Evolutionary conservation across 768 basidiomycete genomes (phyloP).

Genomic region (Tephrocybe sp.): DNA sequence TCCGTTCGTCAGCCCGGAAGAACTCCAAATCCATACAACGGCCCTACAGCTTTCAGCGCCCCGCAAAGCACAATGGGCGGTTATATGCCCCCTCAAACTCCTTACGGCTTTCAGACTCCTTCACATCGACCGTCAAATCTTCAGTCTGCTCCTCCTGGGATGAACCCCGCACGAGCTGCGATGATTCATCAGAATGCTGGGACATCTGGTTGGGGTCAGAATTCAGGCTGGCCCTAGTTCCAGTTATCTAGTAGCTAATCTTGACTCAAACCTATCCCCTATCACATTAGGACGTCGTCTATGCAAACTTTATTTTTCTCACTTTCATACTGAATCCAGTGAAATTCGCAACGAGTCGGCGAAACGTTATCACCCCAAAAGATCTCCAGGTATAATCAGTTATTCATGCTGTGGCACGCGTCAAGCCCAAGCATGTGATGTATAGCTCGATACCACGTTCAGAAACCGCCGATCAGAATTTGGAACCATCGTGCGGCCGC

Average conservation of each 20-base stretch:
- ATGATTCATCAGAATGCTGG: constrained; percentile 50
- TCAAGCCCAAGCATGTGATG: too few relatives aligned
- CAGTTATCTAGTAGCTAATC: neutral
- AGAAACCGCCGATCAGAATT: too few relatives aligned
- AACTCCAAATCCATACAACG: constrained; percentile 80
- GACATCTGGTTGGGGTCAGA: constrained; percentile 23
- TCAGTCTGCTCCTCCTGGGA: constrained; percentile 50
- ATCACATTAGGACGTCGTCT: too few relatives aligned
- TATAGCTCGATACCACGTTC: too few relatives aligned
- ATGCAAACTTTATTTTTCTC: too few relatives aligned
- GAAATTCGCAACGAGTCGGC: too few relatives aligned
- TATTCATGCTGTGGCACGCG: too few relatives aligned
- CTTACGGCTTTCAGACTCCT: constrained; percentile 54
- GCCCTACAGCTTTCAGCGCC: constrained; percentile 41
- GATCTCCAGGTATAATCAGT: too few relatives aligned
- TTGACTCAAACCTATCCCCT: too few relatives aligned
- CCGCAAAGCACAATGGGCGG: constrained; percentile 25
- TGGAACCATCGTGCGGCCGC: too few relatives aligned
- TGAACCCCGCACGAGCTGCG: constrained; percentile 68
- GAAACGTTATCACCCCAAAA: too few relatives aligned
- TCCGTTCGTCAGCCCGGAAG: constrained; percentile 72
- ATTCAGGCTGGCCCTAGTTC: constrained; percentile 21
- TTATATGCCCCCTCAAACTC: constrained; percentile 28
- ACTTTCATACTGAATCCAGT: too few relatives aligned
- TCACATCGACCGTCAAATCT: constrained; percentile 40